Percentiles rank a stretch among this genome's conserved stretches.
phyloP scores from a whole-genome alignment of 495 filamentous ascomycete species.

The Lepidopterella palustris region DNA sequence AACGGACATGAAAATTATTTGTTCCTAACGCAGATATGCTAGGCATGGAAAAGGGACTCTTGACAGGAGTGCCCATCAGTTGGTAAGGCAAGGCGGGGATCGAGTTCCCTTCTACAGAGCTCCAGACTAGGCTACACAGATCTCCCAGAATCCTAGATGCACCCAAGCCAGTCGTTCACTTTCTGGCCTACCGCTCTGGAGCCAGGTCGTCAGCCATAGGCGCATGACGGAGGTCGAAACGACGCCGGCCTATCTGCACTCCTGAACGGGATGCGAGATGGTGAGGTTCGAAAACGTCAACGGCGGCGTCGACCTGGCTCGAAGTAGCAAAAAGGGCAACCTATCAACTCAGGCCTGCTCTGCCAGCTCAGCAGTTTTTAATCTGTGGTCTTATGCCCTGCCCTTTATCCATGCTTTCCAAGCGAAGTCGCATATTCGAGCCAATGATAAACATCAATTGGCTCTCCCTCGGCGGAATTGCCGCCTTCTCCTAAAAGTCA shows the following conservation, averaged over 20 bases:
- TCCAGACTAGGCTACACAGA: neutral
- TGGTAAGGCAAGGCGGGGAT: neutral
- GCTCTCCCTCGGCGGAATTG: slow-evolving; percentile 6
- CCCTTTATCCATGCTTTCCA: slow-evolving; percentile 10
- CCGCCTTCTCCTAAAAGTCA: slow-evolving; percentile 12
- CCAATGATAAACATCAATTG: slow-evolving; percentile 10
- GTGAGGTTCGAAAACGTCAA: slow-evolving; percentile 9
- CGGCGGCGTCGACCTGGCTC: slow-evolving; percentile 7
- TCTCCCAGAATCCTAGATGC: neutral
- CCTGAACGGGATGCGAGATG: slow-evolving; percentile 11
- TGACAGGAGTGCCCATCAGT: neutral
- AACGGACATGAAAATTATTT: slow-evolving; percentile 5
- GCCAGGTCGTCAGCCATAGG: too few relatives aligned
- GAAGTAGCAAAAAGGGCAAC: slow-evolving; percentile 25
- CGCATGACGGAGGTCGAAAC: slow-evolving; percentile 1
- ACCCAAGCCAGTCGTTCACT: neutral
- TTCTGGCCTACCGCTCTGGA: neutral
- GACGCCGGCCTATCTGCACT: slow-evolving; percentile 10
- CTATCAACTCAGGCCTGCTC: slow-evolving; percentile 10
- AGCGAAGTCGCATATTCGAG: slow-evolving; percentile 19
- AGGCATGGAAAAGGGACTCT: neutral
- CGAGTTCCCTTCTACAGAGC: too few relatives aligned
- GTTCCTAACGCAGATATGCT: slow-evolving; percentile 12
- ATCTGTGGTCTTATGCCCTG: slow-evolving; percentile 26
- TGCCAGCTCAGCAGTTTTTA: slow-evolving; percentile 26